Evolutionary conservation across 1,139 yeast genomes (phyloP).

Genomic region (Nakaseomyces uthaithaninus): DNA sequence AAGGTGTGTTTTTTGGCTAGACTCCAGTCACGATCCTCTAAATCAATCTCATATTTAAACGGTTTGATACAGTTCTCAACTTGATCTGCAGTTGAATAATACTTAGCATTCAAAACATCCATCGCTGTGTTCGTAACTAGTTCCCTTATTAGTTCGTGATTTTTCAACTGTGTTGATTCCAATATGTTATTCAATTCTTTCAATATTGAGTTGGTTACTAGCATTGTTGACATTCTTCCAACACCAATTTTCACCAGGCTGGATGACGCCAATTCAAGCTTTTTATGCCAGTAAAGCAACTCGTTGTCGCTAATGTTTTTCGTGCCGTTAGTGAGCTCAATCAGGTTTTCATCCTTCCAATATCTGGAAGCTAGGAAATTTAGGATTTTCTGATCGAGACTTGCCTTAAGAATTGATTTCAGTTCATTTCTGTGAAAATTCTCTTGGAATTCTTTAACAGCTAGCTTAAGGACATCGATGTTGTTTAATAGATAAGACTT

Average conservation of each 20-base stretch:
- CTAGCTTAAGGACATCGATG: conserved; percentile 75
- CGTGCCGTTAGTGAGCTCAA: conserved; percentile 20
- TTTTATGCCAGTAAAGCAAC: conserved; percentile 81
- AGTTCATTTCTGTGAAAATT: conserved; percentile 79
- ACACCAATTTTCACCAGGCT: conserved; percentile 86
- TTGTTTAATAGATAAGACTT: conserved; percentile 90
- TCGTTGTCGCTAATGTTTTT: conserved; percentile 35
- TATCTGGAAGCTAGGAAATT: conserved; percentile 83
- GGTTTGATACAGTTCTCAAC: conserved; percentile 98
- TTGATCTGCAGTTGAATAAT: conserved; percentile 91
- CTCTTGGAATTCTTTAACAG: conserved; percentile 79
- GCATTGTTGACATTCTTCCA: conserved; percentile 78
- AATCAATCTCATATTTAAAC: conserved; percentile 90
- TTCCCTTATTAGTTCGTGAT: conserved; percentile 76
- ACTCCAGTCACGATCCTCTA: conserved; percentile 92
- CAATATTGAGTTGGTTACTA: conserved; percentile 71
- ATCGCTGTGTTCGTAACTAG: conserved; percentile 82
- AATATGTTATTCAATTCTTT: conserved; percentile 65
- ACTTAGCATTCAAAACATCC: conserved; percentile 66
- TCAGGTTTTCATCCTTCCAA: conserved; percentile 56
- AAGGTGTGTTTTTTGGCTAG: conserved; percentile 73
- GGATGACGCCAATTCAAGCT: conserved; percentile 75
- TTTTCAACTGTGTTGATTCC: conserved; percentile 58
- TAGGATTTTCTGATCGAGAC: conserved; percentile 79
- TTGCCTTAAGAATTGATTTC: conserved; percentile 68